Evolutionary conservation across 306 rosid genomes (phyloP).

Genomic region (Sicyos baderoa): DNA sequence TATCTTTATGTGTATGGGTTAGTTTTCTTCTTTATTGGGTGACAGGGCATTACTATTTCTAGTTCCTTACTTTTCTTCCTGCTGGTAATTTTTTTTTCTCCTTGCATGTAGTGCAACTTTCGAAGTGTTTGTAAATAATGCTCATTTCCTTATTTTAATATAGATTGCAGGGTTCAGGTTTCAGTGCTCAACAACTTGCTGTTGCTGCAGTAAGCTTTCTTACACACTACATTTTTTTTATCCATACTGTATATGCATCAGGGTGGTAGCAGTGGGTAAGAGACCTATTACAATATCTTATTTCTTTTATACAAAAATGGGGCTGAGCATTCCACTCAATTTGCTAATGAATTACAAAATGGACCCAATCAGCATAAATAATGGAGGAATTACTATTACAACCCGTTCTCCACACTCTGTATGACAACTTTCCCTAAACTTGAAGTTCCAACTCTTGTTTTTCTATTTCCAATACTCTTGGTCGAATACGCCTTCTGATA

Average conservation of each 20-base stretch:
- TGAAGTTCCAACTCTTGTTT: background rate
- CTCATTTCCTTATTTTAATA: conserved; percentile 21
- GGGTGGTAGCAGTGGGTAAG: background rate
- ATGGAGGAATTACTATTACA: background rate
- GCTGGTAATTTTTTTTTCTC: conserved; percentile 14
- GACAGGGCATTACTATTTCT: background rate
- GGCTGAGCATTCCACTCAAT: no score
- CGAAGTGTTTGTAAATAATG: background rate
- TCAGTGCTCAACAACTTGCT: conserved; percentile 80
- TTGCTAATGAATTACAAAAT: background rate
- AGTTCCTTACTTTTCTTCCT: background rate
- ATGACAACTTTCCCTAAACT: background rate
- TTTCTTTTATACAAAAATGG: background rate
- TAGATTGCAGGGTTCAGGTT: conserved; percentile 65
- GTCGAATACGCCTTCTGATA: background rate
- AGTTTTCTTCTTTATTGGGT: conserved; percentile 16
- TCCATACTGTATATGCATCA: conserved; percentile 3
- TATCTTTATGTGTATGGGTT: conserved; percentile 83
- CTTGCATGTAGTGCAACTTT: background rate
- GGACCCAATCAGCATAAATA: background rate
- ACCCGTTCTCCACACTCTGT: background rate
- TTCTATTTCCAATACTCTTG: conserved; percentile 2
- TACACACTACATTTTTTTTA: conserved; percentile 18
- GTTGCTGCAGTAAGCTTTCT: conserved; percentile 53
- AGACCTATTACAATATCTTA: background rate